Base-by-base conservation (phyloP, 257 asterid species). In the Nicotiana tabacum region DNA sequence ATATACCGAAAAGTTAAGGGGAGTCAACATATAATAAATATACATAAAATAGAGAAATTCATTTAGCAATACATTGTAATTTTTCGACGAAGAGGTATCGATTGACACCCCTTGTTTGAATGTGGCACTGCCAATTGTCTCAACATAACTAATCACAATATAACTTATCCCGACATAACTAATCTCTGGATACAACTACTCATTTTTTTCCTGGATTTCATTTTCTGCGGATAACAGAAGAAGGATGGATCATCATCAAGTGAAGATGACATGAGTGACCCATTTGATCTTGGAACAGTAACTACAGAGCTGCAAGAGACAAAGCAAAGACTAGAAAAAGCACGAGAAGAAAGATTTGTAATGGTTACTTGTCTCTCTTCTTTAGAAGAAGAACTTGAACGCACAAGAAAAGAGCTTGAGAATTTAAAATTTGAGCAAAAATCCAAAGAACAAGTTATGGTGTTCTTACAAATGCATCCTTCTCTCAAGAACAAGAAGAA, bases 281-380 rank as follows among this genome's bases (percentile, higher is more conserved):
- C 64, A 9, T 30, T 77, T 15, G 77, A 69, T 70, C 57, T 68
- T 3, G 89, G 74, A 30, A 81, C 18, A 21, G 43, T 80, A 32
- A 58, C 83, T 5, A 77, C 68, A 0, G 97, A 93, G 93, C 86
- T 95, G 10, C 90, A 90, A 80, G 94, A 87, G 84, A 91, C 97
- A 17, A 95, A 87, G 85, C 93, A 91, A 82, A 89, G 89, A 84
- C 97, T 93, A 15, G 86, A 82, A 86, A 92, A 87, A 83, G 95
- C 96, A 4, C 83, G 83, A 13, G 90, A 91, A 67, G 95, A 93
- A 86, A 91, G 89, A 87, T 76, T 83, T 82, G 83, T 84, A 74
- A 88, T 93, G 97, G 93, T 93, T 0, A 88, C 65, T 39, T 90
- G 82, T 81, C 91, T 95, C 78, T 87, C 94, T 15, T 87, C 93